Evolutionary conservation across 441 rosid species (phyloP).

Genomic region (Brassica balearica): DNA sequence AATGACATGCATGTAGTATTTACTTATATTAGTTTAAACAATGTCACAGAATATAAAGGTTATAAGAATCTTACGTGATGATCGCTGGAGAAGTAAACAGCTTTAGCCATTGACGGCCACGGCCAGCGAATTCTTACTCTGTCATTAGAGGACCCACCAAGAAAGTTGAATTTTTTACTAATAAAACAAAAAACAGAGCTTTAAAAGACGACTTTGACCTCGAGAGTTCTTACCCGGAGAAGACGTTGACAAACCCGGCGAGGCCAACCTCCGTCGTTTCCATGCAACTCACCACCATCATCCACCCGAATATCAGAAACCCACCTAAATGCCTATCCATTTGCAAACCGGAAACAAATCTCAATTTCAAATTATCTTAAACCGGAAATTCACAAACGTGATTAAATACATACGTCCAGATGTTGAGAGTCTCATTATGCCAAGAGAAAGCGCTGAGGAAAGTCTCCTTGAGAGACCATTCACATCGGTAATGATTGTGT

Average conservation of each 20-base stretch:
- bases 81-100: conserved; percentile 47
- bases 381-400: neutral
- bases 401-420: conserved; percentile 77
- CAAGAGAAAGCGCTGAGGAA: conserved; percentile 72
- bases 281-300: conserved; percentile 67
- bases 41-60: conserved; percentile 15
- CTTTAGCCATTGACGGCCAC: conserved; percentile 52
- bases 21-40: neutral
- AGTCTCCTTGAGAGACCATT: conserved; percentile 87
- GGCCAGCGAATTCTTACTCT: conserved; percentile 56
- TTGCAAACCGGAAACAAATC: neutral
- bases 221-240: conserved; percentile 50
- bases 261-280: conserved; percentile 64
- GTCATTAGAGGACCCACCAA: conserved; percentile 26
- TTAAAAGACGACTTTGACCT: conserved; percentile 44
- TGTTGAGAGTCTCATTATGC: conserved; percentile 95
- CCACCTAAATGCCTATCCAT: conserved; percentile 73
- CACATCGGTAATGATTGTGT: conserved; percentile 85
- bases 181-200: neutral
- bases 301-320: conserved; percentile 65
- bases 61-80: conserved; percentile 48
- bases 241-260: conserved; percentile 48
- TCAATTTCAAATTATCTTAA: neutral
- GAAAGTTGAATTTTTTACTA: neutral
- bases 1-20: conserved; percentile 10